A percentile compares a stretch with the other conserved stretches of the same genome.
phyloP scores from a whole-genome alignment of 441 rosid genomes.

The Croton setiger region DNA sequence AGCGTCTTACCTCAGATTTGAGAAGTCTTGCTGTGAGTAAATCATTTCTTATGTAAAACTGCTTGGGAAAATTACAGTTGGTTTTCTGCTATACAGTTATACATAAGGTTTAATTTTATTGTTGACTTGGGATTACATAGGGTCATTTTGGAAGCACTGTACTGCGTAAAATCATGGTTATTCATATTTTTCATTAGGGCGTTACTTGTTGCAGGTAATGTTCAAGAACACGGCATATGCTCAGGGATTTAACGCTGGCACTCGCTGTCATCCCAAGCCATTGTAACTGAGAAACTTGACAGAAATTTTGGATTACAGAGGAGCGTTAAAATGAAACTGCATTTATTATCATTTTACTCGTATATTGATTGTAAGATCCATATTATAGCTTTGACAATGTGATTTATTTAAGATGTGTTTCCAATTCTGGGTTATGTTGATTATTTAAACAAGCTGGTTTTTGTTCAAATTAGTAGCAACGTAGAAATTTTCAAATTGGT shows the following conservation, averaged over 20 bases:
- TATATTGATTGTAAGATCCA: no score
- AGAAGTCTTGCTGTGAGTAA: conserved; percentile 58
- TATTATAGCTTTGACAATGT: no score
- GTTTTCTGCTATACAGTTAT: neutral
- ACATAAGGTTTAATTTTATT: no score
- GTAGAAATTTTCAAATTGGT: no score
- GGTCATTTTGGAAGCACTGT: neutral
- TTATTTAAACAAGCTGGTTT: no score
- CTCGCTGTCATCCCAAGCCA: conserved; percentile 12
- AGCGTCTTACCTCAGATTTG: conserved; percentile 55
- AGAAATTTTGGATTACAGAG: neutral
- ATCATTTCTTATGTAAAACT: neutral
- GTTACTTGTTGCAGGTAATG: conserved; percentile 48
- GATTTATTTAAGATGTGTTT: no score
- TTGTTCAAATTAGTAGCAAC: no score
- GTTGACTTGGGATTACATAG: no score
- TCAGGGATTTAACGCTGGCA: conserved; percentile 39
- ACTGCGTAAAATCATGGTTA: neutral
- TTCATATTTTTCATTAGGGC: neutral
- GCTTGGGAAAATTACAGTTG: neutral
- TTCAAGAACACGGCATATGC: conserved; percentile 59
- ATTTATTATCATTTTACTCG: neutral
- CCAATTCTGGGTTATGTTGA: no score
- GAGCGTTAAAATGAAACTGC: neutral
- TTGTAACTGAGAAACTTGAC: neutral